These are phyloP conservation scores for Sclerotinia subarctica DNA, from an alignment of 2,329 filamentous ascomycete species.

Conservation along the genomic window DNA sequence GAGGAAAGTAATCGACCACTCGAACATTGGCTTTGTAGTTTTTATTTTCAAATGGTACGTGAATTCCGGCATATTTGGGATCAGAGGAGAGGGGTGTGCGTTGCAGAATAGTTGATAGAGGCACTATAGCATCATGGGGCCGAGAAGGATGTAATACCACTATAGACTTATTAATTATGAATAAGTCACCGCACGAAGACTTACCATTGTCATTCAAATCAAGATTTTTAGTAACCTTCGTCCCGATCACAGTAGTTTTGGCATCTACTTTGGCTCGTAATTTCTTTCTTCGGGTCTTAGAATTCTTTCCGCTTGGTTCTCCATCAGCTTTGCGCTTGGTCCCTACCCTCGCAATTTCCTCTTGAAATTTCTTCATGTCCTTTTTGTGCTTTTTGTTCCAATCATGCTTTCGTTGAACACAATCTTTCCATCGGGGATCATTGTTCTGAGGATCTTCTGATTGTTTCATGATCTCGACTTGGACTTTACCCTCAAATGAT, in stretches of 20 bases:
- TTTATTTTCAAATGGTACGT: slow-evolving; percentile 69
- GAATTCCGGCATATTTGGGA: slow-evolving; percentile 35
- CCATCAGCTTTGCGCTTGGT: slow-evolving; percentile 32
- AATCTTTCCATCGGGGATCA: slow-evolving; percentile 51
- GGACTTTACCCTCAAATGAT: slow-evolving; percentile 49
- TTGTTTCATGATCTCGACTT: slow-evolving; percentile 52
- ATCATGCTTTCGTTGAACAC: slow-evolving; percentile 60
- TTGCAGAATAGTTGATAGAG: slow-evolving; percentile 14
- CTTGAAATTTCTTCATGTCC: slow-evolving; percentile 41
- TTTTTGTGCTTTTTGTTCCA: slow-evolving; percentile 50
- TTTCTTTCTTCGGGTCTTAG: slow-evolving; percentile 34
- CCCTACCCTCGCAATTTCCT: slow-evolving; percentile 40
- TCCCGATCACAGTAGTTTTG: slow-evolving; percentile 31
- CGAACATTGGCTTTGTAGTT: slow-evolving; percentile 68
- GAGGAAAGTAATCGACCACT: slow-evolving; percentile 79
- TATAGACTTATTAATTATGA: slow-evolving; percentile 11
- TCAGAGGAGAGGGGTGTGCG: not conserved
- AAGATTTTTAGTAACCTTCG: slow-evolving; percentile 16
- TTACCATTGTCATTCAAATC: slow-evolving; percentile 41
- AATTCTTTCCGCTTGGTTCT: slow-evolving; percentile 23
- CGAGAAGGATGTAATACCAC: not conserved
- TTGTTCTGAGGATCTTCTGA: slow-evolving; percentile 43
- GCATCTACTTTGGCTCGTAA: slow-evolving; percentile 36
- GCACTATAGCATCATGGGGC: not conserved
- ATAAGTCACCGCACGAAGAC: slow-evolving; percentile 1